Conservation (phyloP, 768 basidiomycete genomes). For the Leucosporidium creatinivorum region DNA sequence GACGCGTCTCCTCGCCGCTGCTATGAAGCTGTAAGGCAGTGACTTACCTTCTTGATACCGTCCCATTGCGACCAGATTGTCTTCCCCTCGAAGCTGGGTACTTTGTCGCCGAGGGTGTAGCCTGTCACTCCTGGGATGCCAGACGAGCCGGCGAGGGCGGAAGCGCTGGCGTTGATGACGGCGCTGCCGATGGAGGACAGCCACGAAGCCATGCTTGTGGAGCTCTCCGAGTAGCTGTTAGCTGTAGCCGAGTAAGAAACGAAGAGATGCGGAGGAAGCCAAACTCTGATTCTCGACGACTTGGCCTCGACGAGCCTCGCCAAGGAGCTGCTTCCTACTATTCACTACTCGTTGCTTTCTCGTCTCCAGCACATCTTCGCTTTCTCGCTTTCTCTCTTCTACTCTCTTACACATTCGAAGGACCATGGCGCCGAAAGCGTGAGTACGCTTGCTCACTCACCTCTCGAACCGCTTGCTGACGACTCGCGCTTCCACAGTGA, state of each 20-base stretch:
- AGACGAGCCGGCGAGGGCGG: conserved; percentile 13
- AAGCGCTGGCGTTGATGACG: conserved; percentile 15
- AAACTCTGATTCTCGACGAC: too few relatives aligned
- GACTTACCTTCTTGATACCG: conserved; percentile 69
- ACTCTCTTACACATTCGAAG: not conserved
- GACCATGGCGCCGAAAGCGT: conserved; percentile 90
- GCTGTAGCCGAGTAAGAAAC: too few relatives aligned
- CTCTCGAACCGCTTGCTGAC: conserved; percentile 1
- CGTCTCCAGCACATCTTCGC: too few relatives aligned
- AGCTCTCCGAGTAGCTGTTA: too few relatives aligned
- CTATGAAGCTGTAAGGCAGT: not conserved
- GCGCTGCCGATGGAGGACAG: conserved; percentile 19
- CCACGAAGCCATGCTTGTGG: conserved; percentile 1
- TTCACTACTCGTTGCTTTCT: too few relatives aligned
- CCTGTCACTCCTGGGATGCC: conserved; percentile 32
- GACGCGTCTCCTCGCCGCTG: too few relatives aligned
- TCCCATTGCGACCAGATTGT: conserved; percentile 80
- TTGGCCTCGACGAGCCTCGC: too few relatives aligned
- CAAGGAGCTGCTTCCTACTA: too few relatives aligned
- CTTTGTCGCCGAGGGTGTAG: conserved; percentile 31
- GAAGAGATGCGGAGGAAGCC: too few relatives aligned
- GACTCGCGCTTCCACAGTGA: conserved; percentile 52
- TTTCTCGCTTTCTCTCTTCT: not conserved
- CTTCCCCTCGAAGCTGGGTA: conserved; percentile 46
- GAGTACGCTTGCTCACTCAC: conserved; percentile 41